These are phyloP conservation scores for Coemansia umbellata DNA, from an alignment of 192 early-diverging fungal species.

Conservation along the genomic window DNA sequence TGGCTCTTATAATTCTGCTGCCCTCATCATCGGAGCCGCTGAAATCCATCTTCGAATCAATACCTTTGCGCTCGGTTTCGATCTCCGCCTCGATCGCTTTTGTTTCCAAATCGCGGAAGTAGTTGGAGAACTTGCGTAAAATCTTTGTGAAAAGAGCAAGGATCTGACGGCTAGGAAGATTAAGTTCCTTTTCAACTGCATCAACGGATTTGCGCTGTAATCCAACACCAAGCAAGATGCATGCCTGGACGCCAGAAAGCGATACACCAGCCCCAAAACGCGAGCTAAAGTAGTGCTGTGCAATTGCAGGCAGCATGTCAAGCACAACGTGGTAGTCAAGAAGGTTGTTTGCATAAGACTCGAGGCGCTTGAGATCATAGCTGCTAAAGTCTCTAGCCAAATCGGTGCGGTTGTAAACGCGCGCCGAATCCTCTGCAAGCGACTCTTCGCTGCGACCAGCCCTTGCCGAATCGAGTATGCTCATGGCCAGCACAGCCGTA, in stretches of 20 bases:
- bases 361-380: constrained; percentile 93
- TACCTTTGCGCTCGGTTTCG: not conserved
- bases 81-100: constrained; percentile 22
- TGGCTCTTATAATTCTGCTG: constrained; percentile 16
- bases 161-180: constrained; percentile 76
- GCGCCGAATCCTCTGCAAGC: constrained; percentile 13
- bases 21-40: not conserved
- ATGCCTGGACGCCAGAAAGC: constrained; percentile 82
- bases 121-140: constrained; percentile 76
- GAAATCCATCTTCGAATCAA: not conserved
- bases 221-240: constrained; percentile 83
- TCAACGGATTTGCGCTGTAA: constrained; percentile 91
- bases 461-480: constrained; percentile 73
- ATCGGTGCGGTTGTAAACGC: constrained; percentile 12
- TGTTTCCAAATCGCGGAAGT: constrained; percentile 60
- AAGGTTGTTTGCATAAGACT: constrained; percentile 93
- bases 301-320: constrained; percentile 83
- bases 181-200: constrained; percentile 82
- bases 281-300: constrained; percentile 73
- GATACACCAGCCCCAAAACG: constrained; percentile 56
- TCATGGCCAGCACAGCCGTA: constrained; percentile 72
- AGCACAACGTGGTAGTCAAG: constrained; percentile 97
- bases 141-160: constrained; percentile 94
- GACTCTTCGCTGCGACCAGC: constrained; percentile 40
- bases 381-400: constrained; percentile 34